phyloP scores from a whole-genome alignment of 441 rosid species.

The Capsella rubella region DNA sequence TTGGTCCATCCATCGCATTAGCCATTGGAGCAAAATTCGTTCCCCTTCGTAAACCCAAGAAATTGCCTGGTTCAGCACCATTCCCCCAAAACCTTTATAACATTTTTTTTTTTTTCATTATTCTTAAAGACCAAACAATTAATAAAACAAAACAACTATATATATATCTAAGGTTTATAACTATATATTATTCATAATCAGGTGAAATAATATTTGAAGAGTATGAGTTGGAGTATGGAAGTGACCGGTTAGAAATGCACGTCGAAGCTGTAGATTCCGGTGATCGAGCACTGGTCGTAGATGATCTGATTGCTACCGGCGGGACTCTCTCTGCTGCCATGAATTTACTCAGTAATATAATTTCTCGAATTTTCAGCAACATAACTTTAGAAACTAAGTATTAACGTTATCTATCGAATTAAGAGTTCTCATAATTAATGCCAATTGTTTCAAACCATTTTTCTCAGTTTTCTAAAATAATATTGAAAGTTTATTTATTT shows the following conservation, averaged over 20 bases:
- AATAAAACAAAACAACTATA: too few relatives aligned
- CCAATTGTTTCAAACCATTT: neutral
- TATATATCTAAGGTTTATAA: neutral
- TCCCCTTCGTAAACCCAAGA: constrained; percentile 81
- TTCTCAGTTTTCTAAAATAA: neutral
- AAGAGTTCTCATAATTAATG: neutral
- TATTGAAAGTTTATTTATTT: neutral
- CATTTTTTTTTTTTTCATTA: neutral
- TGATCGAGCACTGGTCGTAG: constrained; percentile 83
- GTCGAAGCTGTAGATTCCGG: constrained; percentile 77
- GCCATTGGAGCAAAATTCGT: constrained; percentile 95
- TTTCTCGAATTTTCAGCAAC: neutral
- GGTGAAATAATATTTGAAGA: constrained; percentile 82
- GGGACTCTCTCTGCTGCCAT: constrained; percentile 90
- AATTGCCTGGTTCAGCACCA: constrained; percentile 68
- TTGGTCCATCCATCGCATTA: constrained; percentile 89
- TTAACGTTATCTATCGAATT: neutral
- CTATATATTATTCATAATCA: constrained; percentile 27
- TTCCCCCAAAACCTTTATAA: neutral
- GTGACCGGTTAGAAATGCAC: constrained; percentile 87
- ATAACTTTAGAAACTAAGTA: neutral
- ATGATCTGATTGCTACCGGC: constrained; percentile 88
- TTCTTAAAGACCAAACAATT: too few relatives aligned
- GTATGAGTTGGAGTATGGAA: constrained; percentile 79
- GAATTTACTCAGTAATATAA: constrained; percentile 67